Percentiles rank a stretch among this genome's conserved stretches.
Conservation (phyloP, 768 basidiomycete genomes). For the Mycena latifolia region DNA sequence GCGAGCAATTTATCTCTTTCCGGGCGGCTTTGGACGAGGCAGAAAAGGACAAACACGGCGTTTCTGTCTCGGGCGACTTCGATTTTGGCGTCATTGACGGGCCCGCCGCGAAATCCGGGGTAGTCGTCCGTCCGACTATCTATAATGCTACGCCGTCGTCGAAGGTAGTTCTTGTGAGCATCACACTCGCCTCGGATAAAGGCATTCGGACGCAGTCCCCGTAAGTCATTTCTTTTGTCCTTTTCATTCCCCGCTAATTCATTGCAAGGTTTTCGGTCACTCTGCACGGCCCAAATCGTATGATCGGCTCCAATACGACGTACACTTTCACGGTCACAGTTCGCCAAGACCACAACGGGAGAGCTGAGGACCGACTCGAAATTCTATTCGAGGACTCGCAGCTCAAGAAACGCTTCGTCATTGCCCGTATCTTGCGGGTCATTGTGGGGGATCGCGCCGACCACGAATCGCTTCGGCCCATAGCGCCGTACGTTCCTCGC, state of each 20-base stretch:
- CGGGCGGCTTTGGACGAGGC: slow-evolving; percentile 62
- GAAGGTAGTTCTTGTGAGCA: slow-evolving; percentile 42
- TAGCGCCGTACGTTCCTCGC: slow-evolving; percentile 60
- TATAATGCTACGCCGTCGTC: slow-evolving; percentile 47
- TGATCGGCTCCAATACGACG: slow-evolving; percentile 40
- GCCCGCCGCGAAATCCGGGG: slow-evolving; percentile 42
- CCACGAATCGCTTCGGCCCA: slow-evolving; percentile 59
- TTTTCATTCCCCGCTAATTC: background rate
- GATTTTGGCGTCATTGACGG: slow-evolving; percentile 68
- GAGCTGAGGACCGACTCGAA: slow-evolving; percentile 67
- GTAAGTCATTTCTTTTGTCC: slow-evolving; percentile 37
- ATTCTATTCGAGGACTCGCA: slow-evolving; percentile 62
- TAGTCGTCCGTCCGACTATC: slow-evolving; percentile 37
- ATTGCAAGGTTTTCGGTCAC: slow-evolving; percentile 42
- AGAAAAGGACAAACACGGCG: slow-evolving; percentile 66
- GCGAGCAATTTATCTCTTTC: slow-evolving; percentile 54
- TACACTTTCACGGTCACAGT: slow-evolving; percentile 49
- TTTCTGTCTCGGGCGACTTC: slow-evolving; percentile 56
- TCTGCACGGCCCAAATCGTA: slow-evolving; percentile 32
- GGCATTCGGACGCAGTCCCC: slow-evolving; percentile 37
- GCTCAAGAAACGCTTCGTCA: slow-evolving; percentile 59
- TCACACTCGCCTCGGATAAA: slow-evolving; percentile 47
- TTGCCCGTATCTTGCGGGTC: slow-evolving; percentile 57
- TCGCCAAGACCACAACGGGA: slow-evolving; percentile 53
- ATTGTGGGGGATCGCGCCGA: slow-evolving; percentile 61